These are phyloP conservation scores for Penicillium coffeae DNA, from an alignment of 495 filamentous ascomycete genomes.

Conservation along the genomic window DNA sequence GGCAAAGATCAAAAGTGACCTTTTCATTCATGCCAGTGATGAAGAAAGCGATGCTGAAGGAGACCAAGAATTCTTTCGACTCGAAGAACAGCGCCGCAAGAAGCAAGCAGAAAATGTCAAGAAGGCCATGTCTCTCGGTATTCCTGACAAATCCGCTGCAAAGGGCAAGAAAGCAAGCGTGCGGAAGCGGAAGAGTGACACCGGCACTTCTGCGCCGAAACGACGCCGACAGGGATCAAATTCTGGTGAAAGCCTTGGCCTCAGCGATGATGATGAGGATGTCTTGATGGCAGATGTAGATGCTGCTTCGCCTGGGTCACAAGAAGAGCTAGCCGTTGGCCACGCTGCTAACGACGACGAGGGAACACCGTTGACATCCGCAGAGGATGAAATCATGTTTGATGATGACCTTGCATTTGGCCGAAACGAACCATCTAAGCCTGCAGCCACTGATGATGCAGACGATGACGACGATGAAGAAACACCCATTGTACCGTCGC, in stretches of 20 bases:
- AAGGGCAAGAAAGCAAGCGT: conserved; percentile 21
- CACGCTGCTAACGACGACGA: conserved; percentile 20
- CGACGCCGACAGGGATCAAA: conserved; percentile 30
- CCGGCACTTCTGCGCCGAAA: conserved; percentile 22
- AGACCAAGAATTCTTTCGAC: conserved; percentile 65
- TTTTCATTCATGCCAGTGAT: conserved; percentile 75
- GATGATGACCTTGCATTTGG: conserved; percentile 38
- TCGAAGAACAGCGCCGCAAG: conserved; percentile 57
- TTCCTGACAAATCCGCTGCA: conserved; percentile 41
- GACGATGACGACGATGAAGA: conserved; percentile 29
- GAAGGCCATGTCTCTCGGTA: conserved; percentile 51
- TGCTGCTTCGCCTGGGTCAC: conserved; percentile 19
- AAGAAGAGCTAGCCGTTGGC: conserved; percentile 14
- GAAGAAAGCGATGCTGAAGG: conserved; percentile 72
- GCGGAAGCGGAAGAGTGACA: conserved; percentile 34
- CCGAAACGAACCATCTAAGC: conserved; percentile 21
- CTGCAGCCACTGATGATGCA: conserved; percentile 5
- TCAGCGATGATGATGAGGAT: conserved; percentile 31
- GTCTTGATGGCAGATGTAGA: conserved; percentile 32
- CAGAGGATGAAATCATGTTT: conserved; percentile 34
- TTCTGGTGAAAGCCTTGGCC: conserved; percentile 18
- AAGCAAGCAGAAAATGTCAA: conserved; percentile 46
- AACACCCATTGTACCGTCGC: conserved; percentile 23
- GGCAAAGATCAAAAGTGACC: conserved; percentile 74
- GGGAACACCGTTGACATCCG: conserved; percentile 27